A percentile compares a stretch with the other conserved stretches of the same genome.
These are phyloP conservation scores for Trichothecium roseum DNA, from an alignment of 2,329 filamentous ascomycete species.

Conservation along the genomic window DNA sequence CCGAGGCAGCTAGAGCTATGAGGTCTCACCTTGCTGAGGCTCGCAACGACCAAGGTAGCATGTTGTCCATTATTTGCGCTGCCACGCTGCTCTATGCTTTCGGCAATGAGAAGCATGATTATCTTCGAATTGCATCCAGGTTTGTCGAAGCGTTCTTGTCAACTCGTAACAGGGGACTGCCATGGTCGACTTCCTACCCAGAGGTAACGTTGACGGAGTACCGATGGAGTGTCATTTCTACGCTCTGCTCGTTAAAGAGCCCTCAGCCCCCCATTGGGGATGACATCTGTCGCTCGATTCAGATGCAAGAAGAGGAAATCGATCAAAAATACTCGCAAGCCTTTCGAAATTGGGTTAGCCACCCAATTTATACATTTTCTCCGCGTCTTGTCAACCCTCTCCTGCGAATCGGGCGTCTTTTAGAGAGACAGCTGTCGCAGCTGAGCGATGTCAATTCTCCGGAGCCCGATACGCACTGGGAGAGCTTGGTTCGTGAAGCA, in stretches of 20 bases:
- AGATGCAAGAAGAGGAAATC: conserved; percentile 8
- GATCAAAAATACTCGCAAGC: conserved; percentile 7
- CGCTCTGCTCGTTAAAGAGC: conserved; percentile 7
- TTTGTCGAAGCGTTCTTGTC: conserved; percentile 4
- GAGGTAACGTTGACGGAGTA: conserved; percentile 7
- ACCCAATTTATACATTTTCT: conserved; percentile 9
- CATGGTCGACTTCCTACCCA: conserved; percentile 1
- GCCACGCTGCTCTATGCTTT: conserved; percentile 6
- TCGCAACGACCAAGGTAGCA: conserved; percentile 1
- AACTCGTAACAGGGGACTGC: neutral
- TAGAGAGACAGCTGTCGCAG: conserved; percentile 6
- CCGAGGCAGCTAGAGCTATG: conserved; percentile 5
- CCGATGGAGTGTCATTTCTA: conserved; percentile 8
- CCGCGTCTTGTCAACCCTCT: conserved; percentile 9
- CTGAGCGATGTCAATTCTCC: neutral
- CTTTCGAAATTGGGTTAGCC: conserved; percentile 8
- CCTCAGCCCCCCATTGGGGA: conserved; percentile 1
- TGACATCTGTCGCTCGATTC: conserved; percentile 4
- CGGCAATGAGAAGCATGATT: conserved; percentile 5
- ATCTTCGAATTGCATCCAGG: conserved; percentile 3
- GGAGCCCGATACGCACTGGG: conserved; percentile 2
- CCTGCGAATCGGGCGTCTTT: conserved; percentile 6
- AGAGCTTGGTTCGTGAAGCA: conserved; percentile 2
- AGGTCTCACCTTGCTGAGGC: neutral
- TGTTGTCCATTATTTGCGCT: conserved; percentile 7